These are phyloP conservation scores for Micractinium sp. DNA, from an alignment of 139 green algal species.

Conservation along the genomic window DNA sequence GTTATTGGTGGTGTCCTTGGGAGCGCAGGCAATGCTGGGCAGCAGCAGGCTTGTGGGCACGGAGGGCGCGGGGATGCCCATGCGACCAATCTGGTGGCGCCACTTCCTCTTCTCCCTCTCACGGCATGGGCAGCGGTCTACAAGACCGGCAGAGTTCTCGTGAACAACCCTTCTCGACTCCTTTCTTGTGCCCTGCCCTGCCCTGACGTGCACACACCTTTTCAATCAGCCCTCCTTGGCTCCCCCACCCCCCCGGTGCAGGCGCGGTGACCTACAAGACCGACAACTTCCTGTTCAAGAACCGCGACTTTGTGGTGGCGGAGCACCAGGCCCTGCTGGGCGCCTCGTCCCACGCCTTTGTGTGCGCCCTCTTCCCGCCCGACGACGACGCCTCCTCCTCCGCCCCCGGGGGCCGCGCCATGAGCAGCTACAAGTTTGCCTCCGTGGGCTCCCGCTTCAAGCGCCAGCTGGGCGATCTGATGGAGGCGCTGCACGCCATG, in stretches of 20 bases:
- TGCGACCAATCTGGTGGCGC: too few species aligned
- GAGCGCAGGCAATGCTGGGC: not conserved
- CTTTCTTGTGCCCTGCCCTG: not conserved
- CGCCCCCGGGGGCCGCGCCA: not conserved
- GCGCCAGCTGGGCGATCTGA: conserved; percentile 92
- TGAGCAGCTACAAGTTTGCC: conserved; percentile 84
- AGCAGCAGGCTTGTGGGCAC: not conserved
- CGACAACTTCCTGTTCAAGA: conserved; percentile 82
- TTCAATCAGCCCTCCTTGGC: not conserved
- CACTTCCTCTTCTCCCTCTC: too few species aligned
- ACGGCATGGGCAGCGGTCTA: too few species aligned
- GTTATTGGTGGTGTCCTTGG: too few species aligned
- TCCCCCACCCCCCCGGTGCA: not conserved
- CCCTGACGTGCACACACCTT: not conserved
- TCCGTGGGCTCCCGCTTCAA: conserved; percentile 94
- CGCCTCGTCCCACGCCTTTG: conserved; percentile 64
- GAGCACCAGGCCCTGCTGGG: conserved; percentile 95
- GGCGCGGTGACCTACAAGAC: conserved; percentile 81
- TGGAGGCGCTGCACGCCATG: conserved; percentile 91
- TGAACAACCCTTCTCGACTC: too few species aligned
- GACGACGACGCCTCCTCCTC: conserved; percentile 34
- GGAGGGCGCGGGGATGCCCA: too few species aligned
- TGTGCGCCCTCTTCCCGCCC: conserved; percentile 73
- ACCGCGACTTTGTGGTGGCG: conserved; percentile 95
- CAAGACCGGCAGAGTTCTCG: too few species aligned